Base-by-base conservation (phyloP, 2,329 filamentous ascomycete genomes). In the Sporothrix pseudoabietina region DNA sequence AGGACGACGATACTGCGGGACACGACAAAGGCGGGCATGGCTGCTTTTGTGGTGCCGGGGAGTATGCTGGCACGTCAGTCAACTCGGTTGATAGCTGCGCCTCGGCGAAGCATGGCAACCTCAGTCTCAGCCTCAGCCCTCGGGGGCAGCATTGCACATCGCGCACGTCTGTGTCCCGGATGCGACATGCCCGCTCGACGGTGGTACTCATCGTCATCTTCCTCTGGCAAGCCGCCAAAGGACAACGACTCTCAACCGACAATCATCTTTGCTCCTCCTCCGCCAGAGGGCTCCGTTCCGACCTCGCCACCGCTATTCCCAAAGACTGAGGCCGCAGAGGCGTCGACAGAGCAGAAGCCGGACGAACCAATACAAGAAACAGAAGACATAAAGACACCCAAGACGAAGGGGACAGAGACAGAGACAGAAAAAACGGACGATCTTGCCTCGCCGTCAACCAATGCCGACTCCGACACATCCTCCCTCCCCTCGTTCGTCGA, bases 401-500 rank as follows among this genome's bases (percentile, higher is more conserved):
- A 66, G 10, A 22, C 12, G 26, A 16, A 19, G 26, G 55, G 35
- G 55, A 26, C 26, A 26, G 26, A 26, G 26, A 26, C 26, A 14
- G 41, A 8, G 22, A 6, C 57, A 2, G 10, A 41, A 30, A 47
- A 26, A 12, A 44, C 39, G 2, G 39, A 30, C 10, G 26, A 47
- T 0, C 39, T n/a, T 1, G 22, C 35, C 35, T 35, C 61, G 30
- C 2, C n/a, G 3, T 30, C 39, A 4, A 30, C 61, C 4, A 66
- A 66, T 10, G 30, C 39, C 8, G 54, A 63, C 30, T 3, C 54
- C 52, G 52, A 22, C n/a, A 39, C 39, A 3, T 22, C 49, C 10
- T 30, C 68, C 14, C 84, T 86, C 65, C 85, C 85, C 69, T 87
- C 85, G n/a, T 78, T 82, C 74, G 78, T 80, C 77, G 84, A 86